A percentile compares a stretch with the other conserved stretches of the same genome.
Evolutionary conservation across 2,329 filamentous ascomycete species (phyloP).

Genomic region (Torrubiellomyces zombiae): DNA sequence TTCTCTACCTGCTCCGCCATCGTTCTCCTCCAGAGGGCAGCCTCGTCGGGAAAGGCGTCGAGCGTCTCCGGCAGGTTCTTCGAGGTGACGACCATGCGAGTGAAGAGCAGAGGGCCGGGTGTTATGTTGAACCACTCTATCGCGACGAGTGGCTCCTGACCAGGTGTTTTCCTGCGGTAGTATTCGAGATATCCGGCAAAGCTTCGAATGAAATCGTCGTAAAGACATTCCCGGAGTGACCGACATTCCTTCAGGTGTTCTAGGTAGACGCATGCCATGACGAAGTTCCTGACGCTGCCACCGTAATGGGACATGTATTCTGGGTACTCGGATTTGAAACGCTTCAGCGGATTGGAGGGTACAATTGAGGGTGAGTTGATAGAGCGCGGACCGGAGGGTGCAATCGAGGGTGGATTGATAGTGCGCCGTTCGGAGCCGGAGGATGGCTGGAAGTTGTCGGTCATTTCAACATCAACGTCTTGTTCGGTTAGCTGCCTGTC

Average conservation of each 20-base stretch:
- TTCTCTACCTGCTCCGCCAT: too few species aligned
- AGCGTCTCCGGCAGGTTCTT: constrained; percentile 18
- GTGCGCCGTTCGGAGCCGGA: too few species aligned
- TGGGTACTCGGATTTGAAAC: constrained; percentile 26
- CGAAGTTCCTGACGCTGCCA: constrained; percentile 23
- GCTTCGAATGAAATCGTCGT: constrained; percentile 34
- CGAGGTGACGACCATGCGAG: constrained; percentile 16
- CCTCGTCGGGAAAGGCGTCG: constrained; percentile 16
- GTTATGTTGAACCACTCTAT: constrained; percentile 25
- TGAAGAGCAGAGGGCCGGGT: constrained; percentile 13
- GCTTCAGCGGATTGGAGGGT: constrained; percentile 14
- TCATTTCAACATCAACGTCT: too few species aligned
- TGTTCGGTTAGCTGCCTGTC: too few species aligned
- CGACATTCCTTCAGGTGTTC: constrained; percentile 18
- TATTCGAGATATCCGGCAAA: constrained; percentile 29
- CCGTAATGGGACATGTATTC: constrained; percentile 21
- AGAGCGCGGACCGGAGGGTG: too few species aligned
- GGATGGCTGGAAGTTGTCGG: too few species aligned
- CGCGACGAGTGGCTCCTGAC: constrained; percentile 16
- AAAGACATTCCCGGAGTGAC: constrained; percentile 24
- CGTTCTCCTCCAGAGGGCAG: too few species aligned
- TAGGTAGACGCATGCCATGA: constrained; percentile 27
- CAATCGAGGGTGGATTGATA: too few species aligned
- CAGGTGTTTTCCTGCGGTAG: constrained; percentile 11
- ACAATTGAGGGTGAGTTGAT: too few species aligned